Base-by-base conservation (phyloP, 805 yeast genomes). In the Scheffersomyces spartinae region DNA sequence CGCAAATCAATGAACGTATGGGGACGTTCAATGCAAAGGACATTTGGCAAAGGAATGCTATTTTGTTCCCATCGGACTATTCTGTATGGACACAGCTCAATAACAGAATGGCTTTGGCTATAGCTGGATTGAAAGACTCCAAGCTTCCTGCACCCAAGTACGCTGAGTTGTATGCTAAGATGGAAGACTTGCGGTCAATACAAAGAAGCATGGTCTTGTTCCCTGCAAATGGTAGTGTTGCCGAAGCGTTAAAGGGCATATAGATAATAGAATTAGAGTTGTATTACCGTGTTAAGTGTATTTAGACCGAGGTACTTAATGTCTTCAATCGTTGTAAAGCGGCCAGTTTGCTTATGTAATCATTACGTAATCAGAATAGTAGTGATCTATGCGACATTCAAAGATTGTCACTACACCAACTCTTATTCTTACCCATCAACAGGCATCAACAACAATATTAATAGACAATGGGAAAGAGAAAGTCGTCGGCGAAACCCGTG, bases 391-490 rank as follows among this genome's bases (percentile, higher is more conserved):
- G n/a, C n/a, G n/a, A n/a, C n/a, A n/a, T n/a, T n/a, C n/a, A n/a
- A n/a, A n/a, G n/a, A n/a, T n/a, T n/a, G n/a, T n/a, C n/a, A n/a
- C n/a, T n/a, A n/a, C n/a, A n/a, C n/a, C n/a, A n/a, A n/a, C n/a
- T n/a, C n/a, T n/a, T n/a, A n/a, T n/a, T n/a, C n/a, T n/a, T n/a
- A n/a, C n/a, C n/a, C n/a, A n/a, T n/a, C n/a, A n/a, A n/a, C n/a
- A n/a, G n/a, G n/a, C n/a, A n/a, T n/a, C n/a, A n/a, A n/a, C n/a
- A n/a, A n/a, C n/a, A n/a, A n/a, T n/a, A n/a, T n/a, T n/a, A n/a
- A n/a, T n/a, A n/a, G n/a, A n/a, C n/a, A n/a, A n/a, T n/a, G 91
- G 91, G 86, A 36, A 83, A 75, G 52, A 66, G 94, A 64, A 85
- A 81, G 60, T 73, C 88, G 18, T 64, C 85, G 6, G 75, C 85